Percentiles rank a stretch among this genome's conserved stretches.
phyloP scores from a whole-genome alignment of 106 monocot genomes.

The Chionographis japonica region DNA sequence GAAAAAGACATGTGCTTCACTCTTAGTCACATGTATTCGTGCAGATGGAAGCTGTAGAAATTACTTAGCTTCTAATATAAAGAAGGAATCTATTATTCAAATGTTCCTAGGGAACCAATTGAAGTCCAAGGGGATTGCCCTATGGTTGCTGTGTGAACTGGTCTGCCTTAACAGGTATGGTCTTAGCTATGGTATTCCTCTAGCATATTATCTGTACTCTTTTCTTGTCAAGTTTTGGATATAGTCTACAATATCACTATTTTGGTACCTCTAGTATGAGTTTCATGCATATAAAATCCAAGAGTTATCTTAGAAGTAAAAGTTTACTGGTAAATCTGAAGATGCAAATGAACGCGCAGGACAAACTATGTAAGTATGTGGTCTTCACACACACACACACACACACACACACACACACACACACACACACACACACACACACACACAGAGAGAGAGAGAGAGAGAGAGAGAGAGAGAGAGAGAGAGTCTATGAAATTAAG shows the following conservation, averaged over 20 bases:
- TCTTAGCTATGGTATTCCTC: not conserved
- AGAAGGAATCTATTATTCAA: constrained; percentile 62
- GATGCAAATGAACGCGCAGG: too few relatives aligned
- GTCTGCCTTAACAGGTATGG: constrained; percentile 59
- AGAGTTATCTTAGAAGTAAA: too few relatives aligned
- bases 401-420: too few relatives aligned
- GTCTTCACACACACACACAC: too few relatives aligned
- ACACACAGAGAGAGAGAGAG: too few relatives aligned
- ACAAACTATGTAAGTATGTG: too few relatives aligned
- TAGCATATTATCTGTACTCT: too few relatives aligned
- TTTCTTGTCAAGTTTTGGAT: not conserved
- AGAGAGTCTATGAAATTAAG: too few relatives aligned
- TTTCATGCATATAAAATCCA: too few relatives aligned
- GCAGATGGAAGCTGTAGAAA: constrained; percentile 63
- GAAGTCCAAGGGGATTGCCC: constrained; percentile 48
- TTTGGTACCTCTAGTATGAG: not conserved
- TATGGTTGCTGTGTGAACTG: constrained; percentile 63
- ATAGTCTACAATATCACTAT: not conserved
- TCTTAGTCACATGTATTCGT: constrained; percentile 55
- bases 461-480: too few relatives aligned
- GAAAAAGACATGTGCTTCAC: constrained; percentile 37
- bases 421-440: too few relatives aligned
- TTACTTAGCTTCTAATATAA: constrained; percentile 54
- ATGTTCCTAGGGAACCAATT: constrained; percentile 61
- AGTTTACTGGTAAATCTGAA: too few relatives aligned